phyloP scores from a whole-genome alignment of 202 grass and related monocot genomes.

The Zoysia matrella region DNA sequence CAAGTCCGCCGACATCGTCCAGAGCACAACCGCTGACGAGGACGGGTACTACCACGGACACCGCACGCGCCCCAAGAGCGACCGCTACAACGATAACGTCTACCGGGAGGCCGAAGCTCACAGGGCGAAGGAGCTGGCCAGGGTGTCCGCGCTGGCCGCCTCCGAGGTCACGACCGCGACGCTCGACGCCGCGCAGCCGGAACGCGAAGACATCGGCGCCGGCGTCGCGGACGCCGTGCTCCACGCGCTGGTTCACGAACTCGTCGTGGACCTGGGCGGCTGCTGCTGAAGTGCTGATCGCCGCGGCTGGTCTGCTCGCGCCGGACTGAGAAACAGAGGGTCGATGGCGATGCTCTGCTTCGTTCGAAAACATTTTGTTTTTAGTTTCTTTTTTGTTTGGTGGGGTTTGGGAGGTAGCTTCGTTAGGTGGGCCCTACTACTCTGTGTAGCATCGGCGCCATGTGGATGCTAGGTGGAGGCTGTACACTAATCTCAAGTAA shows the following conservation, averaged over 20 bases:
- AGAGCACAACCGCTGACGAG: background rate
- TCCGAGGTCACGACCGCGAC: conserved; percentile 32
- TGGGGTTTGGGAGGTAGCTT: background rate
- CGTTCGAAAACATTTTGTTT: conserved; percentile 44
- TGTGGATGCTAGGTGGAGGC: conserved; percentile 40
- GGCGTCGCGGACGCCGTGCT: conserved; percentile 31
- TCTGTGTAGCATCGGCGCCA: conserved; percentile 39
- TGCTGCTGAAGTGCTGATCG: background rate
- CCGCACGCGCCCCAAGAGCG: conserved; percentile 15
- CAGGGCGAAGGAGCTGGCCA: conserved; percentile 22
- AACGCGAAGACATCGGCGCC: conserved; percentile 37
- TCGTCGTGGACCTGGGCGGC: conserved; percentile 31
- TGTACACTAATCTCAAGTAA: conserved; percentile 39
- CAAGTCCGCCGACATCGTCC: conserved; percentile 36
- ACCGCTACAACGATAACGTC: background rate
- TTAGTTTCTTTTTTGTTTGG: background rate
- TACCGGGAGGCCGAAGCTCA: conserved; percentile 43
- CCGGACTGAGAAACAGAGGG: background rate
- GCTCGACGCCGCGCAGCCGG: conserved; percentile 3
- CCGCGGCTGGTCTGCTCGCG: background rate
- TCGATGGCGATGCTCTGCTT: background rate
- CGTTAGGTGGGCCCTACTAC: conserved; percentile 34
- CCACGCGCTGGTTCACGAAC: conserved; percentile 10
- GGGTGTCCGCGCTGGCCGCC: conserved; percentile 40
- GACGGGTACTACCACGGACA: background rate